Conservation (phyloP, 805 yeast species). For the Metschnikowia gelsemii region DNA sequence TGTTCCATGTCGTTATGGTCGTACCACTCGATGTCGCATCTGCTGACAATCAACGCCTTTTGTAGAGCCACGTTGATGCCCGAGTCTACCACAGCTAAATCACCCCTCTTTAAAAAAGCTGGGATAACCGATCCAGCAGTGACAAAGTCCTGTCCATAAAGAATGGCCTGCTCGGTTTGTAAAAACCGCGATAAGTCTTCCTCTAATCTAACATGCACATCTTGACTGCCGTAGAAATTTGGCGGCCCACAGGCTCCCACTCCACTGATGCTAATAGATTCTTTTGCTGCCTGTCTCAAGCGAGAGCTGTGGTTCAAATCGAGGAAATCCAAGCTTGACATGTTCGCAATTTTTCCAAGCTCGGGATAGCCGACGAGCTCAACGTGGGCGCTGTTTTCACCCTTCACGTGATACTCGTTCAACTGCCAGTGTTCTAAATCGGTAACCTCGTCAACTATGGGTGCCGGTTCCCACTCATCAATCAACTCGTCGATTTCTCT, state of each 20-base stretch:
- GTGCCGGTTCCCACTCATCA: conserved; percentile 91
- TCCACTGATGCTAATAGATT: conserved; percentile 67
- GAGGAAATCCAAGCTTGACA: conserved; percentile 72
- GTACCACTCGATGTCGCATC: conserved; percentile 80
- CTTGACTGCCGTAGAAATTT: conserved; percentile 94
- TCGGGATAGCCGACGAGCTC: conserved; percentile 28
- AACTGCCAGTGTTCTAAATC: conserved; percentile 61
- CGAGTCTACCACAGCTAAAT: conserved; percentile 82
- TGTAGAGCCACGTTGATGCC: conserved; percentile 75
- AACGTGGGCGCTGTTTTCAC: conserved; percentile 48
- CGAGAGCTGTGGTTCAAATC: conserved; percentile 51
- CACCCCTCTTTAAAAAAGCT: conserved; percentile 94
- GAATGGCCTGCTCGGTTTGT: conserved; percentile 72
- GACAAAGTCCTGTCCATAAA: conserved; percentile 91
- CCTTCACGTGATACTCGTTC: conserved; percentile 57
- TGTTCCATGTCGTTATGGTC: conserved; percentile 89
- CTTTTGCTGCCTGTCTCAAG: conserved; percentile 54
- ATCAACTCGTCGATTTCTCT: conserved; percentile 78
- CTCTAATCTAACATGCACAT: conserved; percentile 79
- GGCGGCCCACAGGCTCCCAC: conserved; percentile 99
- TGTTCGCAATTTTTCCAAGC: conserved; percentile 50
- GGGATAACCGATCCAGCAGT: conserved; percentile 88
- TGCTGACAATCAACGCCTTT: conserved; percentile 81
- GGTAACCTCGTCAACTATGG: conserved; percentile 59
- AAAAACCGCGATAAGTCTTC: conserved; percentile 71